Conservation (phyloP, 768 basidiomycete genomes). For the Hygrophorus pudorinus region DNA sequence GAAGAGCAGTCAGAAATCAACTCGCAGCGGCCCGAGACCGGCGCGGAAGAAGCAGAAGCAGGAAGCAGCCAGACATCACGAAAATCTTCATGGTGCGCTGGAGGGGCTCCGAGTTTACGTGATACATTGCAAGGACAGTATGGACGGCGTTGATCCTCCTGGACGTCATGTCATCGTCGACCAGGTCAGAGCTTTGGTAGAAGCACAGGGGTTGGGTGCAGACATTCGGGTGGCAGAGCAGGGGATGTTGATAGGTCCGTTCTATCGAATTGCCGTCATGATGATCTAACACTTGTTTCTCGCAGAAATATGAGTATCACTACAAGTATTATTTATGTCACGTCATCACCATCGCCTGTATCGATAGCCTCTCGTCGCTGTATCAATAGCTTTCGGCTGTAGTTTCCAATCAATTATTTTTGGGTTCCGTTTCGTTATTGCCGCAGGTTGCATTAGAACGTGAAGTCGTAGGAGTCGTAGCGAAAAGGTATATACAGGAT, state of each 20-base stretch:
- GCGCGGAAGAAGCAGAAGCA: constrained; percentile 29
- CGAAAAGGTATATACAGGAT: constrained; percentile 19
- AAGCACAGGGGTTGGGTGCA: constrained; percentile 54
- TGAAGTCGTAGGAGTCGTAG: constrained; percentile 14
- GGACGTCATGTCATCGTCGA: constrained; percentile 60
- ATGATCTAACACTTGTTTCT: not conserved
- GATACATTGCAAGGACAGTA: constrained; percentile 80
- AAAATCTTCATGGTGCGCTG: constrained; percentile 43
- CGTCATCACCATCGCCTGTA: not conserved
- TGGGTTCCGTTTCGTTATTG: not conserved
- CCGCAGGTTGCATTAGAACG: constrained; percentile 3
- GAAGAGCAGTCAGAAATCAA: constrained; percentile 14
- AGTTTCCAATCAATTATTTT: not conserved
- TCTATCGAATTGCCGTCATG: not conserved
- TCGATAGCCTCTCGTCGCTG: not conserved
- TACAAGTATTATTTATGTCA: not conserved
- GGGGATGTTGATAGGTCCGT: constrained; percentile 76
- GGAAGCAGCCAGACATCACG: constrained; percentile 27
- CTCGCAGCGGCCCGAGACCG: constrained; percentile 16
- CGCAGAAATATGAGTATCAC: constrained; percentile 25
- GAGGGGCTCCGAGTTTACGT: constrained; percentile 62
- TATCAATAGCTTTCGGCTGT: not conserved
- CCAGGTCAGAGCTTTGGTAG: constrained; percentile 60
- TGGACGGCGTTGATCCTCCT: constrained; percentile 38
- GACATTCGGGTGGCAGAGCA: constrained; percentile 63